Percentiles rank a stretch among this genome's conserved stretches.
Conservation (phyloP, 73 alveolate species). For the Diophrys appendiculata region DNA sequence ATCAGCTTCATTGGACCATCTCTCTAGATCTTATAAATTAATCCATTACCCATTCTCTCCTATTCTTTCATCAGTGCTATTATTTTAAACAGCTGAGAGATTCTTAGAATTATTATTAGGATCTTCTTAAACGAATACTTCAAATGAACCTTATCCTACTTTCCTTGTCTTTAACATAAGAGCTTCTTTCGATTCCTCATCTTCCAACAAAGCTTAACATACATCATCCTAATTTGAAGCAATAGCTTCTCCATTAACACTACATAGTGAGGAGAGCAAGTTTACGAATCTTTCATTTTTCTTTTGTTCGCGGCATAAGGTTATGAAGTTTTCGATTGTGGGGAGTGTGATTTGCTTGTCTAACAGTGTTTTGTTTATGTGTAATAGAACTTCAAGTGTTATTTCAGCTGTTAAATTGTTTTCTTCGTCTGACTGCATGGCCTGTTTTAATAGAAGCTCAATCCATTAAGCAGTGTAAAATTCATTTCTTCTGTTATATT, state of each 20-base stretch:
- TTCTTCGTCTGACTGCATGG: slow-evolving; percentile 51
- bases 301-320: slow-evolving; percentile 35
- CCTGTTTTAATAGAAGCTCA: slow-evolving; percentile 36
- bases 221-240: slow-evolving; percentile 48
- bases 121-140: not conserved
- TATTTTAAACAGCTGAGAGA: not conserved
- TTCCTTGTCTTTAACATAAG: slow-evolving; percentile 19
- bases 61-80: not conserved
- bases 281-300: slow-evolving; percentile 53
- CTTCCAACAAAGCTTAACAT: slow-evolving; percentile 43
- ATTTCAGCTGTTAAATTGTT: slow-evolving; percentile 53
- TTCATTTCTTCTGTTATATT: slow-evolving; percentile 28
- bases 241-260: slow-evolving; percentile 60
- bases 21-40: not conserved
- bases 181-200: slow-evolving; percentile 34
- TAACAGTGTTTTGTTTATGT: slow-evolving; percentile 39
- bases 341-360: slow-evolving; percentile 54
- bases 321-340: slow-evolving; percentile 48
- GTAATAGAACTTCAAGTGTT: slow-evolving; percentile 41
- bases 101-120: not conserved
- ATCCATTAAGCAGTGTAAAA: slow-evolving; percentile 57
- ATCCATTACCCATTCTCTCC: slow-evolving; percentile 1
- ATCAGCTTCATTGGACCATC: slow-evolving; percentile 19
- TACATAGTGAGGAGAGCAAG: slow-evolving; percentile 49
- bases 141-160: not conserved